Evolutionary conservation across 2,329 filamentous ascomycete species (phyloP).

Genomic region (Mycosphaerelloides madeirae): DNA sequence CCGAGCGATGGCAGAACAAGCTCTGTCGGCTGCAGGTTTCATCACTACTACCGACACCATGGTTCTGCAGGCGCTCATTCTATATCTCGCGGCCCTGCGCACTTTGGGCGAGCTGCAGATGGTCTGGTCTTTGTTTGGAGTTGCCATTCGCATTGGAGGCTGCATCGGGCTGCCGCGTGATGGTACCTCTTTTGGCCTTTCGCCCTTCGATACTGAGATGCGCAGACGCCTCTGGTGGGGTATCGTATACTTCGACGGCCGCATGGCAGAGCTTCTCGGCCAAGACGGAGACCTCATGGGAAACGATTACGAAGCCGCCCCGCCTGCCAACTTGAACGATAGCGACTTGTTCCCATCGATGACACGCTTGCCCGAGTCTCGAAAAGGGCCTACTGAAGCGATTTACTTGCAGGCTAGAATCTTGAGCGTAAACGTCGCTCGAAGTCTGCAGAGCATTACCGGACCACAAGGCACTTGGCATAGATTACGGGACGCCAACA

Average conservation of each 20-base stretch:
- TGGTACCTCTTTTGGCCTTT: conserved; percentile 24
- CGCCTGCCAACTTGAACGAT: conserved; percentile 52
- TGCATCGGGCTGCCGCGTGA: conserved; percentile 36
- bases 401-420: conserved; percentile 24
- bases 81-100: conserved; percentile 25
- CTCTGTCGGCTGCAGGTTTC: conserved; percentile 26
- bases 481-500: conserved; percentile 17
- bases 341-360: conserved; percentile 46
- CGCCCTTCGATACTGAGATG: conserved; percentile 33
- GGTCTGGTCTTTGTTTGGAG: conserved; percentile 25
- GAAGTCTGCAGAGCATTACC: conserved; percentile 18
- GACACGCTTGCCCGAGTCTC: conserved; percentile 25
- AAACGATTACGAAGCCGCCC: conserved; percentile 22
- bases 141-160: conserved; percentile 43
- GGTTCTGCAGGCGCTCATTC: conserved; percentile 28
- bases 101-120: conserved; percentile 21
- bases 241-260: conserved; percentile 62
- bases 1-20: conserved; percentile 22
- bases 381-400: conserved; percentile 29
- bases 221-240: conserved; percentile 33
- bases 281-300: conserved; percentile 25
- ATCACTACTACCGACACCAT: conserved; percentile 27
- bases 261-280: conserved; percentile 58
- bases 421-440: conserved; percentile 15
- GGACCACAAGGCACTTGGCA: conserved; percentile 24